Evolutionary conservation across 345 rosid species (phyloP).

Genomic region (Populus alba): DNA sequence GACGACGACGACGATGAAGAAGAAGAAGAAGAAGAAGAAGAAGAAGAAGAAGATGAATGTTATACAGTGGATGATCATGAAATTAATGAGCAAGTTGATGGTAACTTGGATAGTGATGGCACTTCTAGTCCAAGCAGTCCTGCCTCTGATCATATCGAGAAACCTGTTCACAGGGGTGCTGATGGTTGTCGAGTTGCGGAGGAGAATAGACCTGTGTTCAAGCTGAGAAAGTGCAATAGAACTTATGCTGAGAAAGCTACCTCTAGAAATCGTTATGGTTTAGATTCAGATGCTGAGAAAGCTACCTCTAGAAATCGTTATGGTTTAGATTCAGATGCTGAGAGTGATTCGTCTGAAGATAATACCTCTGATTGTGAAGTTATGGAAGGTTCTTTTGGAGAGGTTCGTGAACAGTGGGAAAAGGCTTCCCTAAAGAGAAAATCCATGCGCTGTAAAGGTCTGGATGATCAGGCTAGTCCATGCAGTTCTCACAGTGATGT

Average conservation of each 20-base stretch:
- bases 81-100: slow-evolving; percentile 20
- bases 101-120: slow-evolving; percentile 35
- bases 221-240: slow-evolving; percentile 44
- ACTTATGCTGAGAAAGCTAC: slow-evolving; percentile 15
- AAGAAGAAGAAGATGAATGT: background rate
- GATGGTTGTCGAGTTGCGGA: slow-evolving; percentile 44
- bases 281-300: slow-evolving; percentile 3
- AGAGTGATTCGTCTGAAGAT: slow-evolving; percentile 11
- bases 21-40: background rate
- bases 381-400: slow-evolving; percentile 53
- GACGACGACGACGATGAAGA: slow-evolving; percentile 52
- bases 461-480: slow-evolving; percentile 28
- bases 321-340: slow-evolving; percentile 16
- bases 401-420: slow-evolving; percentile 67
- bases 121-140: slow-evolving; percentile 35
- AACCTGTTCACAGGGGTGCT: slow-evolving; percentile 24
- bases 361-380: slow-evolving; percentile 30
- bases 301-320: slow-evolving; percentile 8
- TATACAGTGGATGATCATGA: slow-evolving; percentile 23
- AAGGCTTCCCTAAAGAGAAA: slow-evolving; percentile 45
- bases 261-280: slow-evolving; percentile 18
- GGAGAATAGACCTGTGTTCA: slow-evolving; percentile 38
- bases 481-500: slow-evolving; percentile 28
- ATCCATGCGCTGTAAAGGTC: slow-evolving; percentile 28
- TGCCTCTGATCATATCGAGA: slow-evolving; percentile 19